Evolutionary conservation across 345 rosid genomes (phyloP).

Genomic region (Physaria fendleri): DNA sequence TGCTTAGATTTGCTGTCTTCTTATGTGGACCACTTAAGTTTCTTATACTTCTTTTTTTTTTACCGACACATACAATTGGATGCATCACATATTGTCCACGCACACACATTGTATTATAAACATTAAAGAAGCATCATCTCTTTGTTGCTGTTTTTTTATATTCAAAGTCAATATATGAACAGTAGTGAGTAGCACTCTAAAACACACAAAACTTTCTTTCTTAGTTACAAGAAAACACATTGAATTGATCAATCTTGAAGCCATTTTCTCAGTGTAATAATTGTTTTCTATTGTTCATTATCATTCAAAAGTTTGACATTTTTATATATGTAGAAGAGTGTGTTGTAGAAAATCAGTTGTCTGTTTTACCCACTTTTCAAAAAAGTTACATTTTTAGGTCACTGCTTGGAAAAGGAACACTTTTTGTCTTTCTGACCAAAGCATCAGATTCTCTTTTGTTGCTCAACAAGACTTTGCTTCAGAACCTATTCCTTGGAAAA

Average conservation of each 20-base stretch:
- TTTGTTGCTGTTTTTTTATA: constrained; percentile 9
- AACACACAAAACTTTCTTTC: not conserved
- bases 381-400: constrained; percentile 12
- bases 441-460: constrained; percentile 24
- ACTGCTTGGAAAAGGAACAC: not conserved
- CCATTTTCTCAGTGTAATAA: not conserved
- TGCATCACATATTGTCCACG: constrained; percentile 20
- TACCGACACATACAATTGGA: constrained; percentile 32
- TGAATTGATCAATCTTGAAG: not conserved
- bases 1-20: constrained; percentile 28
- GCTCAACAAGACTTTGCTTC: constrained; percentile 5
- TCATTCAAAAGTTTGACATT: constrained; percentile 23
- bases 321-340: constrained; percentile 7
- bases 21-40: constrained; percentile 15
- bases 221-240: not conserved
- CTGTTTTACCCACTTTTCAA: not conserved
- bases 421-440: constrained; percentile 17
- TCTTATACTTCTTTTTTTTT: constrained; percentile 23
- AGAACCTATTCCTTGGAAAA: not conserved
- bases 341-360: constrained; percentile 18
- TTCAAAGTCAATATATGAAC: constrained; percentile 10
- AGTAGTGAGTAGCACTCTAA: constrained; percentile 1
- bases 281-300: not conserved
- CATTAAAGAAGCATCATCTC: constrained; percentile 6
- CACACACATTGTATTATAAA: constrained; percentile 4